Conservation (phyloP, 1,139 yeast species). For the Entelexis paramagnoliae region DNA sequence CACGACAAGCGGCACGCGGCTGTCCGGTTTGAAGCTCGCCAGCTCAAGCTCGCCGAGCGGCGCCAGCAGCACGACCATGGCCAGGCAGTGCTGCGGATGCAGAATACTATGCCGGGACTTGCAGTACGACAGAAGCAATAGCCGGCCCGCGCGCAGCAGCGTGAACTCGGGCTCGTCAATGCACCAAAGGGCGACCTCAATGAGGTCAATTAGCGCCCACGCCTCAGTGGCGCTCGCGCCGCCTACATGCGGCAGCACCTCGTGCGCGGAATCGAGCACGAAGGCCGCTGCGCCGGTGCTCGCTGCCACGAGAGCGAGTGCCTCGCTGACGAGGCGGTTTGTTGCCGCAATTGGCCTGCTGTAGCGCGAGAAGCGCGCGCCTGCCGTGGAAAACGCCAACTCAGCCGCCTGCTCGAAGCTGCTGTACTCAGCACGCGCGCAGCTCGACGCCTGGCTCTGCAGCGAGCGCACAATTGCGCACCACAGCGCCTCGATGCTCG, state of each 20-base stretch:
- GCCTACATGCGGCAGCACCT: background rate
- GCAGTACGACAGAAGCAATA: background rate
- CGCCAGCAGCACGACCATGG: background rate
- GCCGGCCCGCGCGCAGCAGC: background rate
- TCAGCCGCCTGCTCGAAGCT: background rate
- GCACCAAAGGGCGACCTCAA: conserved; percentile 1
- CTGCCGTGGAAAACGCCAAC: background rate
- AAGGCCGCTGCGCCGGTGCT: background rate
- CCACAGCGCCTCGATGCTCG: background rate
- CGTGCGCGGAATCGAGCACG: background rate
- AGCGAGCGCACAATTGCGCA: background rate
- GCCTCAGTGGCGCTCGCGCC: background rate
- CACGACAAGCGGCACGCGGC: background rate
- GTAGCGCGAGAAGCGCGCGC: background rate
- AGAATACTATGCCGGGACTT: background rate
- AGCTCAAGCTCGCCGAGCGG: background rate
- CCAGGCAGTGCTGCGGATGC: background rate
- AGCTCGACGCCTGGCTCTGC: background rate
- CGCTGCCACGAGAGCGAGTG: background rate
- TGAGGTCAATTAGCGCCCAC: background rate
- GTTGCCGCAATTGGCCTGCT: background rate
- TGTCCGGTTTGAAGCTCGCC: background rate
- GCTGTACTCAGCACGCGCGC: background rate
- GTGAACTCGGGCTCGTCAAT: background rate
- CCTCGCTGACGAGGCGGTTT: background rate